Conservation (phyloP, 495 filamentous ascomycete genomes). For the Penicillium bovifimosum region DNA sequence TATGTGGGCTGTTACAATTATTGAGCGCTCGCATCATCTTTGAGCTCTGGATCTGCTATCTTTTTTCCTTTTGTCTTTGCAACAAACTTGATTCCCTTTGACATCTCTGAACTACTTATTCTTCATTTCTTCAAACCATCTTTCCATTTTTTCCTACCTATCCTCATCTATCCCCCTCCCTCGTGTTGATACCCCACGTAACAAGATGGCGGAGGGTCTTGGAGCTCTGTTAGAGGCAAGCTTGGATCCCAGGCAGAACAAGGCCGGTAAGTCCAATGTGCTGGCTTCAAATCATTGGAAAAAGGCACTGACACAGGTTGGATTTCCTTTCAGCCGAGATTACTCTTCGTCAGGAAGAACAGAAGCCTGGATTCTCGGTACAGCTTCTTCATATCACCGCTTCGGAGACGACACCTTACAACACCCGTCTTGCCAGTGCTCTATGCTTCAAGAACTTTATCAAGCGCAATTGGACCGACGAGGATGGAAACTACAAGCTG, state of each 20-base stretch:
- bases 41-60: conserved; percentile 16
- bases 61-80: conserved; percentile 1
- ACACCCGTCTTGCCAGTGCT: conserved; percentile 82
- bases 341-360: conserved; percentile 67
- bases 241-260: conserved; percentile 76
- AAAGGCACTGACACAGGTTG: conserved; percentile 3
- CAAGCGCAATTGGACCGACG: conserved; percentile 85
- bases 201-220: conserved; percentile 70
- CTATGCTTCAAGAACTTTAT: conserved; percentile 99
- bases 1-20: conserved; percentile 24
- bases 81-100: neutral
- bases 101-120: neutral
- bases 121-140: neutral
- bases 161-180: conserved; percentile 7
- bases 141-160: neutral
- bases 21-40: conserved; percentile 17
- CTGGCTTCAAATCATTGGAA: neutral
- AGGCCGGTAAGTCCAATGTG: conserved; percentile 63
- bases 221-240: conserved; percentile 75
- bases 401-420: conserved; percentile 57
- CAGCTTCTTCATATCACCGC: conserved; percentile 83
- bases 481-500: conserved; percentile 87
- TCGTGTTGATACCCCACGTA: conserved; percentile 30
- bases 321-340: conserved; percentile 59
- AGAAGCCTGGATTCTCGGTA: conserved; percentile 80